Percentiles rank a stretch among this genome's conserved stretches.
Conservation (phyloP, 192 early-diverging fungal genomes). For the Entomortierella chlamydospora region DNA sequence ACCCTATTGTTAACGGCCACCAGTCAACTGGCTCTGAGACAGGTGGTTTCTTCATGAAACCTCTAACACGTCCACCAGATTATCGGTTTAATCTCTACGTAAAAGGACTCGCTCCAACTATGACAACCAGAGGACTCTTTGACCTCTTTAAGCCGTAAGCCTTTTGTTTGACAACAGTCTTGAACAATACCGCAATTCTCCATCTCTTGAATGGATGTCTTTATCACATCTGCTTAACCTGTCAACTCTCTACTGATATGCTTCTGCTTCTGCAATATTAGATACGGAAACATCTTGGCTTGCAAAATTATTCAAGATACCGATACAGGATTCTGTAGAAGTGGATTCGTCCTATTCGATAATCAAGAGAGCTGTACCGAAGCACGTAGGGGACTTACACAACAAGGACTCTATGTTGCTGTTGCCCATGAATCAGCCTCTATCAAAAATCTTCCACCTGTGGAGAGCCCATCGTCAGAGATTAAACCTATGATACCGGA, state of each 20-base stretch:
- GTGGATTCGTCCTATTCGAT: conserved; percentile 44
- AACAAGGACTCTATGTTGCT: conserved; percentile 43
- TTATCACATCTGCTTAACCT: too few species aligned
- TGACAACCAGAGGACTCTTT: conserved; percentile 21
- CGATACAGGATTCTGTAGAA: conserved; percentile 31
- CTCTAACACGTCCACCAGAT: conserved; percentile 18
- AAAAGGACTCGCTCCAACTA: conserved; percentile 24
- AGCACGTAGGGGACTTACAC: conserved; percentile 35
- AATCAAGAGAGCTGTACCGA: conserved; percentile 35
- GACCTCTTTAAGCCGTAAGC: conserved; percentile 45
- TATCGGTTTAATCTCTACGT: conserved; percentile 44
- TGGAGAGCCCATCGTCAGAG: neutral
- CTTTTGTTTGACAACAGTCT: neutral
- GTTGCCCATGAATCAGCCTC: conserved; percentile 42
- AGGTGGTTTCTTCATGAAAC: conserved; percentile 24
- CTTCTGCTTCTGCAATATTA: neutral
- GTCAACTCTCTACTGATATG: too few species aligned
- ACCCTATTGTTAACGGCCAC: neutral
- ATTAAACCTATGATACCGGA: conserved; percentile 23
- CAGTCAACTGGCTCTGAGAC: neutral
- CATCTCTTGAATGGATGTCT: too few species aligned
- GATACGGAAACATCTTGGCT: conserved; percentile 39
- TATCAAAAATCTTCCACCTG: conserved; percentile 27
- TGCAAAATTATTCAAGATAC: conserved; percentile 30
- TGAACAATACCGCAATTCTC: conserved; percentile 1